Base-by-base conservation (phyloP, 352 stramenopile species). In the Phytopythium montanum region DNA sequence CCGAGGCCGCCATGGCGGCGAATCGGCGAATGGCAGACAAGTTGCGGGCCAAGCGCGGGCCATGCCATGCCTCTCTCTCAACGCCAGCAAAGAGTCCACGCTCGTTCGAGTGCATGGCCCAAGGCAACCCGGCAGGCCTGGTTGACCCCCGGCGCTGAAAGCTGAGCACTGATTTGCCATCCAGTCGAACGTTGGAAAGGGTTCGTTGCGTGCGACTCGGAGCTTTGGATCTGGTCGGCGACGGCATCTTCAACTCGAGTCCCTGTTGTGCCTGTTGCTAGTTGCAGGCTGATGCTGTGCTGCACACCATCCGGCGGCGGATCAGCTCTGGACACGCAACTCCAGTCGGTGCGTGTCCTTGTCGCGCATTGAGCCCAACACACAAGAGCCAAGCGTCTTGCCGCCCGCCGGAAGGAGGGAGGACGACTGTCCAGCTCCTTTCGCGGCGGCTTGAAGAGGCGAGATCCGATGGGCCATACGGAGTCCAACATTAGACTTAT, bases 171-270 rank as follows among this genome's bases (percentile, higher is more conserved):
- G 38, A 48, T 26, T 49, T 49, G 19, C 33, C 33, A 12, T 8
- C 33, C 9, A 12, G 33, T 28, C 42, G 42, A 49, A 49, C 42
- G 21, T 49, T 49, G 42, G 29, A 49, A 23, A 18, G n/a, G n/a
- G 21, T 49, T 49, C 42, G 21, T 49, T 49, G 42, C 42, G 42
- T 49, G 42, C 42, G 42, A 49, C 42, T 49, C 21, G 25, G n/a
- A 25, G 19, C 25, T 48, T 10, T 10, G 41, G 38, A 18, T 44
- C 38, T n/a, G 19, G 14, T 44, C 38, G 16, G 16, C 16, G 13
- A 6, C 38, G 14, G 14, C 14, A 44, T 49, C 42, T 49, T 49
- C 42, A 49, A 49, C 42, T 9, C 14, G 38, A 21, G 38, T 44
- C 38, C 5, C 38, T 42, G 36, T 42, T 42, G 36, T 18, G 7